These are phyloP conservation scores for Neocucurbitaria cava DNA, from an alignment of 2,329 filamentous ascomycete species.

Conservation along the genomic window DNA sequence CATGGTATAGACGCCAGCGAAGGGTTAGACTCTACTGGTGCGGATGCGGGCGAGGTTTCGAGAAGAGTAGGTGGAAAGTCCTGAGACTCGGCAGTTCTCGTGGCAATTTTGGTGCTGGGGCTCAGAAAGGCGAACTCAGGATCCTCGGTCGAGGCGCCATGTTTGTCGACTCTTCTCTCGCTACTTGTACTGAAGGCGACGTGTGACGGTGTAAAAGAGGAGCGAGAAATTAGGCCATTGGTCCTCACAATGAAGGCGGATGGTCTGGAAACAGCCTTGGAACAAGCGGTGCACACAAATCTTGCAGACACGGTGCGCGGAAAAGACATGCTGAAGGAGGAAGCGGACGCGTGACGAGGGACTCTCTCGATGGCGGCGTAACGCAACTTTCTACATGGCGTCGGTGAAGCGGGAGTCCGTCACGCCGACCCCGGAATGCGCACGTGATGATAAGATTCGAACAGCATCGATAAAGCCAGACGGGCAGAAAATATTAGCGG, in stretches of 20 bases:
- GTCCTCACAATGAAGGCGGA: not conserved
- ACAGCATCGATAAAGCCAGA: no score
- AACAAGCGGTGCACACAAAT: slow-evolving; percentile 35
- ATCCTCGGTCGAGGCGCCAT: slow-evolving; percentile 16
- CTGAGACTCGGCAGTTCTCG: not conserved
- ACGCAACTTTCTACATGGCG: slow-evolving; percentile 6
- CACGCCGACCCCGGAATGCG: not conserved
- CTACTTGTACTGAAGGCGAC: slow-evolving; percentile 31
- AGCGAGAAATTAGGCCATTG: slow-evolving; percentile 14
- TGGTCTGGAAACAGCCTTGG: slow-evolving; percentile 10
- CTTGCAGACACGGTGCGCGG: slow-evolving; percentile 27
- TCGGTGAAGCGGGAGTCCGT: slow-evolving; percentile 8
- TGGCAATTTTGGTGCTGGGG: not conserved
- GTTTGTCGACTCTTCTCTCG: slow-evolving; percentile 16
- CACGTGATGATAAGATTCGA: slow-evolving; percentile 42
- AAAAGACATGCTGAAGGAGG: slow-evolving; percentile 28
- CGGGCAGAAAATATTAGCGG: slow-evolving; percentile 36
- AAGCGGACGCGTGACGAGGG: not conserved
- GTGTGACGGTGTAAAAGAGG: slow-evolving; percentile 11
- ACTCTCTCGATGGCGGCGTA: not conserved
- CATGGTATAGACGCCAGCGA: slow-evolving; percentile 67
- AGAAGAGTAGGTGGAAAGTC: not conserved
- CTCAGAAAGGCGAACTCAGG: slow-evolving; percentile 22
- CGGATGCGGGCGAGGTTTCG: slow-evolving; percentile 4
- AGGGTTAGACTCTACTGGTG: slow-evolving; percentile 8